Evolutionary conservation across 768 basidiomycete species (phyloP).

Genomic region (Rhodotorula graminis): DNA sequence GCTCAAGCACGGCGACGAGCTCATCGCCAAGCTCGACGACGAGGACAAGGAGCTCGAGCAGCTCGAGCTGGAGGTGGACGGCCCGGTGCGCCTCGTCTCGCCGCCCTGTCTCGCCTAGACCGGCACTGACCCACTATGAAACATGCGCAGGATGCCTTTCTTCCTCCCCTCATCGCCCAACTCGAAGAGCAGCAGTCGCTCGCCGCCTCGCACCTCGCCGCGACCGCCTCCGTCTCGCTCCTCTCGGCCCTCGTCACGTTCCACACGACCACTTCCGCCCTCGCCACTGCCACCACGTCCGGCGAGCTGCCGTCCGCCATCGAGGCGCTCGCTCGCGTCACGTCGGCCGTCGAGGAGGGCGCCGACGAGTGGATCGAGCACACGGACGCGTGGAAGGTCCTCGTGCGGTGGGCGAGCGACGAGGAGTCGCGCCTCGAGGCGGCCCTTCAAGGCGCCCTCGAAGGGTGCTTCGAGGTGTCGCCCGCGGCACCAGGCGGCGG

Average conservation of each 20-base stretch:
- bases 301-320: constrained; percentile 24
- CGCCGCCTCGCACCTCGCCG: constrained; percentile 14
- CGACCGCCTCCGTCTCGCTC: constrained; percentile 8
- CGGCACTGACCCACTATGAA: not conserved
- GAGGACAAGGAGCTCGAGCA: constrained; percentile 15
- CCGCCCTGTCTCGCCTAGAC: no score
- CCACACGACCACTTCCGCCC: constrained; percentile 13
- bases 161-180: constrained; percentile 14
- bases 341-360: constrained; percentile 16
- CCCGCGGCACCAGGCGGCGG: not conserved
- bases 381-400: constrained; percentile 15
- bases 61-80: constrained; percentile 15
- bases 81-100: not conserved
- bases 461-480: constrained; percentile 23
- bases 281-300: constrained; percentile 14
- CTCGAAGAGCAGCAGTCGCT: constrained; percentile 20
- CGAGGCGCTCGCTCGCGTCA: not conserved
- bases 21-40: not conserved
- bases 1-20: constrained; percentile 1
- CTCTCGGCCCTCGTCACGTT: constrained; percentile 21
- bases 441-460: constrained; percentile 17
- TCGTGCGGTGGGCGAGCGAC: constrained; percentile 25
- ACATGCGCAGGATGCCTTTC: constrained; percentile 15
- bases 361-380: constrained; percentile 30
- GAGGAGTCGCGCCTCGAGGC: constrained; percentile 28